phyloP scores from a whole-genome alignment of 768 basidiomycete species.

The Tulasnella sp. region DNA sequence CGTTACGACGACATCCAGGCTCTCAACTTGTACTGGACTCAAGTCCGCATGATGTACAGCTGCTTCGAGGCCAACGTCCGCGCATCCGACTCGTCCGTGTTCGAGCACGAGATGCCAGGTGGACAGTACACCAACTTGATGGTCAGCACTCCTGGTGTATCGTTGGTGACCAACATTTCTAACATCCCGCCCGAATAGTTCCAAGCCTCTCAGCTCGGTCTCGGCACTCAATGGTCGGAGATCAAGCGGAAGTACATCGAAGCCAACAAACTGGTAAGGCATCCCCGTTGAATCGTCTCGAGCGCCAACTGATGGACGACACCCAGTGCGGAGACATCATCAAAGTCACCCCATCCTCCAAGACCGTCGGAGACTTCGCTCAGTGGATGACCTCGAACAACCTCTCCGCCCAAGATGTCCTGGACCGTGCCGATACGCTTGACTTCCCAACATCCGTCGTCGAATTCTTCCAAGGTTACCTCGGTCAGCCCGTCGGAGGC shows the following conservation, averaged over 20 bases:
- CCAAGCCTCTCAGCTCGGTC: constrained; percentile 96
- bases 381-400: constrained; percentile 99
- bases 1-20: constrained; percentile 96
- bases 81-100: constrained; percentile 96
- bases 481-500: constrained; percentile 96
- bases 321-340: constrained; percentile 91
- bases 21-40: constrained; percentile 97
- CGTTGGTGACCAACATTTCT: neutral
- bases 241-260: constrained; percentile 99
- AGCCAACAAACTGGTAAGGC: constrained; percentile 86
- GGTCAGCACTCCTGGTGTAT: constrained; percentile 53
- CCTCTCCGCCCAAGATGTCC: constrained; percentile 81
- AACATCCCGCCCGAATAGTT: constrained; percentile 57
- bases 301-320: neutral
- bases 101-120: constrained; percentile 99
- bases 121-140: constrained; percentile 94
- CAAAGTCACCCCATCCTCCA: constrained; percentile 99
- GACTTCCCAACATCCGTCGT: constrained; percentile 98
- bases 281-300: neutral
- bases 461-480: constrained; percentile 99
- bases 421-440: constrained; percentile 81
- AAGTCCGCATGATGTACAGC: constrained; percentile 90
- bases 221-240: constrained; percentile 97
- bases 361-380: constrained; percentile 98
- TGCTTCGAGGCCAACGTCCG: constrained; percentile 99